A percentile compares a stretch with the other conserved stretches of the same genome.
phyloP scores from a whole-genome alignment of 1,284 basidiomycete species.

The Mycena sp. region DNA sequence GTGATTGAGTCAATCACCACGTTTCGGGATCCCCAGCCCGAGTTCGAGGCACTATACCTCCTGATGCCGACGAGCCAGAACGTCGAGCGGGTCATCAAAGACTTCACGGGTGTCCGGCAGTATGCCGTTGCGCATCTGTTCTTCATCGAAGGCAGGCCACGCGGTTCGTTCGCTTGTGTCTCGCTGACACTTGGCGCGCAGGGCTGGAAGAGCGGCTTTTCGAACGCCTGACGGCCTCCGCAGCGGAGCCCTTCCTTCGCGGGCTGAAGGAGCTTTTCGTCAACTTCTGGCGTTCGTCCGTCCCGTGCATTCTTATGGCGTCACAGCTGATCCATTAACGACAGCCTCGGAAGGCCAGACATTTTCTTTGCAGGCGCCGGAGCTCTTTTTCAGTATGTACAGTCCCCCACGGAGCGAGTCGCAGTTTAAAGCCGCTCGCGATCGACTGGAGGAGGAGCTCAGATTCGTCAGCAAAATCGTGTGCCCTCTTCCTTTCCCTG shows the following conservation, averaged over 20 bases:
- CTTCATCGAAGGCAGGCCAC: conserved; percentile 88
- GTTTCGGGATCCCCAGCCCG: conserved; percentile 79
- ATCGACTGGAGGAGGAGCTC: conserved; percentile 85
- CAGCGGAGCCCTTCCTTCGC: conserved; percentile 76
- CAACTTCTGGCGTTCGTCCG: conserved; percentile 83
- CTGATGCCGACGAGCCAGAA: conserved; percentile 96
- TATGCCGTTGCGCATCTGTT: conserved; percentile 94
- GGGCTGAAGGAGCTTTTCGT: conserved; percentile 86
- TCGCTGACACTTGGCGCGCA: conserved; percentile 39
- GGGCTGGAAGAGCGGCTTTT: conserved; percentile 81
- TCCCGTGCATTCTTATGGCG: conserved; percentile 2
- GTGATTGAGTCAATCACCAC: conserved; percentile 83
- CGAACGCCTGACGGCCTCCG: conserved; percentile 73
- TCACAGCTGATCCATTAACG: conserved; percentile 8
- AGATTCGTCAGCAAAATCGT: conserved; percentile 77
- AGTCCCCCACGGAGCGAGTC: conserved; percentile 80
- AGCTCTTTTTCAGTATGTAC: conserved; percentile 87
- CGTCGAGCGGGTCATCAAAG: conserved; percentile 89
- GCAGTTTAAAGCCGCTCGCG: conserved; percentile 66
- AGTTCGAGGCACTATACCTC: conserved; percentile 92
- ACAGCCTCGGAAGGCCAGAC: conserved; percentile 85
- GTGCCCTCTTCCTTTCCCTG: conserved; percentile 35
- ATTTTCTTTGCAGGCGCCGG: conserved; percentile 82
- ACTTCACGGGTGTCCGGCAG: conserved; percentile 78
- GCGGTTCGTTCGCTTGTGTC: conserved; percentile 13